Percentiles rank a stretch among this genome's conserved stretches.
Evolutionary conservation across 495 filamentous ascomycete genomes (phyloP).

Genomic region (Corynascus novoguineensis): DNA sequence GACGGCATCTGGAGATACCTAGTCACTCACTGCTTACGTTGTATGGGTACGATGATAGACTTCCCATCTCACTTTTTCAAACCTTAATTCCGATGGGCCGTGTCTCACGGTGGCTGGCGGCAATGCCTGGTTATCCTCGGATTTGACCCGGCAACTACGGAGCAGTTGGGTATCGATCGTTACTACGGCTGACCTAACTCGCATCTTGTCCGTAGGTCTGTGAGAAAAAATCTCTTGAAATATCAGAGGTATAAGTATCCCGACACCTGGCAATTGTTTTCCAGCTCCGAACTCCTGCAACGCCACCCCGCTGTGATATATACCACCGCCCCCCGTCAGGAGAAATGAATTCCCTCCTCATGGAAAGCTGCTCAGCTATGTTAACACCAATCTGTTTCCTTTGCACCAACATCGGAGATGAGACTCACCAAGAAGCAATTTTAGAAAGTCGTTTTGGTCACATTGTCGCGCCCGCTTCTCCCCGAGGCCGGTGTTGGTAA

Average conservation of each 20-base stretch:
- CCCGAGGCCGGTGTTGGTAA: slow-evolving; percentile 68
- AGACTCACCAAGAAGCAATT: slow-evolving; percentile 35
- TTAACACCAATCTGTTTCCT: slow-evolving; percentile 30
- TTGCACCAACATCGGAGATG: neutral
- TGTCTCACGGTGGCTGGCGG: neutral
- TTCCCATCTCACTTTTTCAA: slow-evolving; percentile 6
- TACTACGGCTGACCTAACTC: no score
- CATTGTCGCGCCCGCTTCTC: slow-evolving; percentile 78
- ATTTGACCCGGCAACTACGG: no score
- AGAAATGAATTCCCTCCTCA: slow-evolving; percentile 89
- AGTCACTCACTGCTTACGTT: slow-evolving; percentile 2
- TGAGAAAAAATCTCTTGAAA: neutral
- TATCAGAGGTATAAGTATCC: no score
- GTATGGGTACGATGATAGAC: slow-evolving; percentile 10
- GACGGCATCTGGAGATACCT: neutral
- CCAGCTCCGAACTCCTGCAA: slow-evolving; percentile 10
- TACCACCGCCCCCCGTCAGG: slow-evolving; percentile 32
- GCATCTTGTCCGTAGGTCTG: no score
- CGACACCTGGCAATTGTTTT: neutral
- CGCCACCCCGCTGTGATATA: neutral
- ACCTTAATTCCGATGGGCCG: neutral
- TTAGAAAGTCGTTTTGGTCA: slow-evolving; percentile 85
- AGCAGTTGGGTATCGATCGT: no score
- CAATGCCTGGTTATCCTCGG: no score
- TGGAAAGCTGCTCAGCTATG: slow-evolving; percentile 51